Evolutionary conservation across 2,329 filamentous ascomycete species (phyloP), one percentile per base, ranked within the genome.

Genomic region (Fusarium austroafricanum): DNA sequence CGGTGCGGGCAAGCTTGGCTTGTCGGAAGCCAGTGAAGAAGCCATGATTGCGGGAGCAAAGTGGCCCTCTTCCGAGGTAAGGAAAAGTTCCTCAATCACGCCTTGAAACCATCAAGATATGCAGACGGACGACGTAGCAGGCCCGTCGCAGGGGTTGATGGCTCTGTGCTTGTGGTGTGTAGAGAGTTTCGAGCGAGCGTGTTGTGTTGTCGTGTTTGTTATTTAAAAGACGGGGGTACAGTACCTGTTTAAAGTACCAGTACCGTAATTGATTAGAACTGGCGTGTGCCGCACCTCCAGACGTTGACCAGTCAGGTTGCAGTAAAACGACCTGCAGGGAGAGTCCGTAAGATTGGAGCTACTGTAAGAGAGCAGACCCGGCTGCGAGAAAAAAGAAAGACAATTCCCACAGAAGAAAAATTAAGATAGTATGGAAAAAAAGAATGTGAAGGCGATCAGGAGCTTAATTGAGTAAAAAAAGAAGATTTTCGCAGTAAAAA

Each of bases 21-120:
- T 80, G 71, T 81, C 82, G 67, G 79, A 74, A 68, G 78, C 75
- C 74, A 81, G 75, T 65, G 80, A 80, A 64, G 81, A 81, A 70
- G 80, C 79, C 82, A 83, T 83, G 63, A 56, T 79, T 74, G 61
- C 57, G 53, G 57, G 56, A 51, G 51, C 61, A 70, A 68, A 31
- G 56, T 61, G 71, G 60, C 67, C 72, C 69, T 72, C 68, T 55
- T 54, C 56, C 23, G 53, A 51, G 61, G 58, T 50, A 61, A 62
- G 72, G 46, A 59, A 39, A 63, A 61, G 59, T 68, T 73, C 72
- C 72, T 74, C 67, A 74, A 50, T 56, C 54, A 54, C 50, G 65
- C 47, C 60, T 73, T 61, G 71, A 61, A 74, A 74, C 71, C 72
- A 74, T 74, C 72, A 74, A 74, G 72, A 71, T 56, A 53, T 53